A percentile compares a stretch with the other conserved stretches of the same genome.
Evolutionary conservation across 1,139 yeast genomes (phyloP).

Genomic region (Geotrichum macrosporum): DNA sequence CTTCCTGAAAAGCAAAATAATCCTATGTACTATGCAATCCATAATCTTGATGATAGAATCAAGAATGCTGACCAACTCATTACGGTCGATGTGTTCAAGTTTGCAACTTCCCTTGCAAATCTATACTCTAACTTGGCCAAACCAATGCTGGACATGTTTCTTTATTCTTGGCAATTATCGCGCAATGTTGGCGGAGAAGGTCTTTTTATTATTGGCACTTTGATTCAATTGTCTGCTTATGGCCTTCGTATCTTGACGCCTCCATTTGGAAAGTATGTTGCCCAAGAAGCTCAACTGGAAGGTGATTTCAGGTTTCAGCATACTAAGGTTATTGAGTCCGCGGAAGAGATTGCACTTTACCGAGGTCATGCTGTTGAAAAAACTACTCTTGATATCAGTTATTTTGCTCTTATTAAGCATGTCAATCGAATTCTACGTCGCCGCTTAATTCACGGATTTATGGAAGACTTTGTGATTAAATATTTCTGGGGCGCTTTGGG

Average conservation of each 20-base stretch:
- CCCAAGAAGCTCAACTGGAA: slow-evolving; percentile 74
- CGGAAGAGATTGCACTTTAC: slow-evolving; percentile 83
- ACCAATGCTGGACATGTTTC: slow-evolving; percentile 73
- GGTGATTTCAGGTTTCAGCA: slow-evolving; percentile 82
- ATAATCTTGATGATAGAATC: slow-evolving; percentile 57
- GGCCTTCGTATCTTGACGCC: slow-evolving; percentile 76
- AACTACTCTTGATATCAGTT: slow-evolving; percentile 71
- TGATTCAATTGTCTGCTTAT: slow-evolving; percentile 78
- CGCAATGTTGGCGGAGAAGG: slow-evolving; percentile 80
- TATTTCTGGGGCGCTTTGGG: slow-evolving; percentile 97
- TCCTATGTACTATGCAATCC: slow-evolving; percentile 50
- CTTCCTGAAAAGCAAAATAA: slow-evolving; percentile 48
- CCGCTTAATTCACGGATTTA: slow-evolving; percentile 65
- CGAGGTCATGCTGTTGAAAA: slow-evolving; percentile 79
- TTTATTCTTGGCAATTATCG: slow-evolving; percentile 78
- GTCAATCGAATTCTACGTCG: slow-evolving; percentile 73
- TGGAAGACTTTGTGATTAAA: slow-evolving; percentile 67
- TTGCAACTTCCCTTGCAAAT: slow-evolving; percentile 66
- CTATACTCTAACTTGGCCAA: slow-evolving; percentile 84
- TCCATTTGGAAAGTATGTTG: slow-evolving; percentile 79
- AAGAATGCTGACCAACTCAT: slow-evolving; percentile 80
- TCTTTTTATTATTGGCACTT: slow-evolving; percentile 69
- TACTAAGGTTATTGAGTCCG: slow-evolving; percentile 70
- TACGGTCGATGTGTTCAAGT: slow-evolving; percentile 71
- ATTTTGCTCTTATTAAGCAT: slow-evolving; percentile 77